Conservation (phyloP, 345 rosid species). For the Populus pruinosa region DNA sequence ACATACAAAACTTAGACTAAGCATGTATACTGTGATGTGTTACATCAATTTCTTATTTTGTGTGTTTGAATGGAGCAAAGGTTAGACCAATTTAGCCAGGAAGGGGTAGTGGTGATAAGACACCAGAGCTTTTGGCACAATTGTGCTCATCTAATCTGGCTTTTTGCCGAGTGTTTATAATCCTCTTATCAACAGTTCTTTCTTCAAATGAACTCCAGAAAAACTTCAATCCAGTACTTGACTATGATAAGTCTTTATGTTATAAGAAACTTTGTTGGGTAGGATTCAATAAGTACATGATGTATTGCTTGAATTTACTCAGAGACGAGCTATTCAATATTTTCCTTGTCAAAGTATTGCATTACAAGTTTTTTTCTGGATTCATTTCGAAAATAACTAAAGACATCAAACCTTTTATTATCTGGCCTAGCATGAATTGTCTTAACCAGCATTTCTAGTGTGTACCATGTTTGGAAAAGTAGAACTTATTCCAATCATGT, state of each 20-base stretch:
- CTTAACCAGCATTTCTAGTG: not conserved
- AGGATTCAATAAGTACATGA: not conserved
- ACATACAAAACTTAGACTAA: slow-evolving; percentile 4
- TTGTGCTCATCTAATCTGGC: not conserved
- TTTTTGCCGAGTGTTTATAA: not conserved
- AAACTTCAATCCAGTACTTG: not conserved
- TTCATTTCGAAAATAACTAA: not conserved
- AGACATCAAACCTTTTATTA: not conserved
- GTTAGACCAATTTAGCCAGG: no score
- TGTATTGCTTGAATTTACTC: no score
- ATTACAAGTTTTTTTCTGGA: not conserved
- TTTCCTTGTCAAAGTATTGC: not conserved
- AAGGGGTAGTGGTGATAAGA: not conserved
- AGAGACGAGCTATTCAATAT: not conserved
- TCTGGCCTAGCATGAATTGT: not conserved
- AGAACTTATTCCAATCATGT: not conserved
- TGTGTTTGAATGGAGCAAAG: no score
- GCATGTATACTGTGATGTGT: not conserved
- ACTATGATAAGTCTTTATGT: not conserved
- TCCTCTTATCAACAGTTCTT: not conserved
- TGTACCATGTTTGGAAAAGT: not conserved
- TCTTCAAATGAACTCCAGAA: not conserved
- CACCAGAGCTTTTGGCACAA: not conserved
- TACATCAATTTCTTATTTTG: no score
- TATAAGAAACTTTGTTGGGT: not conserved